phyloP scores from a whole-genome alignment of 2,329 filamentous ascomycete genomes.

The Rosellinia necatrix region DNA sequence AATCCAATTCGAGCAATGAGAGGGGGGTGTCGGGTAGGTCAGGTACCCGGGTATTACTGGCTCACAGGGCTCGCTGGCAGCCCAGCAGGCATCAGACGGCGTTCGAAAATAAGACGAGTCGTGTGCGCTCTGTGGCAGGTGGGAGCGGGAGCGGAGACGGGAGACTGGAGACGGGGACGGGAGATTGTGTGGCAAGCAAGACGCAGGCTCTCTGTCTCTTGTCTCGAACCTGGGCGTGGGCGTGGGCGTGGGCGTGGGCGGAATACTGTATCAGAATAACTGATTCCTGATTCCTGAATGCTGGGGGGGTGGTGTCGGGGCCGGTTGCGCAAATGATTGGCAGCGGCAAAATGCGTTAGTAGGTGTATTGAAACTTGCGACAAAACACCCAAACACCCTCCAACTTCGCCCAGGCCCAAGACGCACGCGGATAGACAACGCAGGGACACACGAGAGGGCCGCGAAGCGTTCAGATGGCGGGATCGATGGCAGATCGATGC shows the following conservation, averaged over 20 bases:
- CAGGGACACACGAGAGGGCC: conserved; percentile 10
- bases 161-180: conserved; percentile 41
- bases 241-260: conserved; percentile 43
- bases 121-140: neutral
- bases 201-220: conserved; percentile 19
- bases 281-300: conserved; percentile 21
- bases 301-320: neutral
- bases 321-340: conserved; percentile 35
- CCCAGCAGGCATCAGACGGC: conserved; percentile 25
- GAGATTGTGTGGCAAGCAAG: conserved; percentile 4
- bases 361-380: conserved; percentile 30
- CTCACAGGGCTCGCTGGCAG: conserved; percentile 24
- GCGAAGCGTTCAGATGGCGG: neutral
- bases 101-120: conserved; percentile 4
- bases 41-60: conserved; percentile 24
- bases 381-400: conserved; percentile 22
- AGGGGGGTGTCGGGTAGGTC: neutral
- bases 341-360: conserved; percentile 25
- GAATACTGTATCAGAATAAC: conserved; percentile 41
- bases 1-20: conserved; percentile 25
- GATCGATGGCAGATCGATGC: neutral
- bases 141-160: neutral
- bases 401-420: conserved; percentile 7
- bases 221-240: conserved; percentile 42
- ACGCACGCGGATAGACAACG: neutral